These are phyloP conservation scores for Trichoderma atrobrunneum DNA, from an alignment of 2,329 filamentous ascomycete species.

Conservation along the genomic window DNA sequence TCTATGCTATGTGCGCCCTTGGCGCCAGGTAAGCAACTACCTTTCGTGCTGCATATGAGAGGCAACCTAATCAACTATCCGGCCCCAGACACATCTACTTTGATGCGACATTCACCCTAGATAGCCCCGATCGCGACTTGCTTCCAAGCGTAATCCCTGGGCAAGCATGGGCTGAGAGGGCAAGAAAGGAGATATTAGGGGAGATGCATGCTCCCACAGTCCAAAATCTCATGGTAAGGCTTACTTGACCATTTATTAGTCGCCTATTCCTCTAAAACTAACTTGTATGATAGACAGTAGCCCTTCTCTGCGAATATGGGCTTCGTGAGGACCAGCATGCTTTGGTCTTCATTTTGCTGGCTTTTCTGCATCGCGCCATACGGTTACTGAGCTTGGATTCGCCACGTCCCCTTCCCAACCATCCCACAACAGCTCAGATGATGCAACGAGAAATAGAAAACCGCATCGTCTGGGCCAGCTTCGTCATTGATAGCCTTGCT, in stretches of 20 bases:
- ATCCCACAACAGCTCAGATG: constrained; percentile 14
- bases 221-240: constrained; percentile 25
- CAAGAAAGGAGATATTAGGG: constrained; percentile 21
- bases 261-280: background rate
- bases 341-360: constrained; percentile 25
- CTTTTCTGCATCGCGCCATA: constrained; percentile 25
- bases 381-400: constrained; percentile 24
- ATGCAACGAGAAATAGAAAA: constrained; percentile 23
- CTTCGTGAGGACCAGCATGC: constrained; percentile 25
- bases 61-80: background rate
- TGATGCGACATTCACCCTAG: constrained; percentile 11
- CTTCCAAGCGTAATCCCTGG: constrained; percentile 20
- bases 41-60: background rate
- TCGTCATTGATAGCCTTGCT: constrained; percentile 24
- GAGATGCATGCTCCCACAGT: constrained; percentile 24
- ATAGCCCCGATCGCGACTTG: background rate
- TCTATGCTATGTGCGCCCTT: constrained; percentile 28
- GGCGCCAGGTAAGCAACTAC: constrained; percentile 23
- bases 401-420: constrained; percentile 14
- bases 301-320: constrained; percentile 26
- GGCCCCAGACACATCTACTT: constrained; percentile 21
- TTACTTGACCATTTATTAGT: background rate
- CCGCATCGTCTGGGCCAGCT: constrained; percentile 28
- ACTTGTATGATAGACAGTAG: constrained; percentile 19
- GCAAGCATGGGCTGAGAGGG: constrained; percentile 24